phyloP scores from a whole-genome alignment of 2,329 filamentous ascomycete genomes.

The Fusarium luffae region DNA sequence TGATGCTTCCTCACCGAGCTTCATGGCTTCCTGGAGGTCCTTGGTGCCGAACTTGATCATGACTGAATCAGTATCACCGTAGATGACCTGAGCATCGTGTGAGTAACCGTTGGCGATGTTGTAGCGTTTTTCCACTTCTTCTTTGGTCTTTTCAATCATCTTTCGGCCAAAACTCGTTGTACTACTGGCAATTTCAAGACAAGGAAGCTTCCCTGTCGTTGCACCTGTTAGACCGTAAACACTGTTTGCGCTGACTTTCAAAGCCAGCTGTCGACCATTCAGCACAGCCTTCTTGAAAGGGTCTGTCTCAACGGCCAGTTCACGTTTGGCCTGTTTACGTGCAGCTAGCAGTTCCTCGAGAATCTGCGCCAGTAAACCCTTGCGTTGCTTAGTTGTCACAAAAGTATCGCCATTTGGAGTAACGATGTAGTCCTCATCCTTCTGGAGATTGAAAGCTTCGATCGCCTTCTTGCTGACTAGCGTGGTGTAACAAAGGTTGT shows the following conservation, averaged over 20 bases:
- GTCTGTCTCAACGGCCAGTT: slow-evolving; percentile 88
- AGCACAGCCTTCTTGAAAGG: slow-evolving; percentile 98
- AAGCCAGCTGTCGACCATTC: slow-evolving; percentile 93
- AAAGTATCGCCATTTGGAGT: slow-evolving; percentile 96
- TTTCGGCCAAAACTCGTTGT: slow-evolving; percentile 97
- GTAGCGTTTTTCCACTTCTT: slow-evolving; percentile 92
- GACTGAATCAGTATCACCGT: slow-evolving; percentile 98
- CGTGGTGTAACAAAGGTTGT: slow-evolving; percentile 98
- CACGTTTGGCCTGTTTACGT: slow-evolving; percentile 93
- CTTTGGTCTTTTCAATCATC: slow-evolving; percentile 98
- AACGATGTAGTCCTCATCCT: slow-evolving; percentile 95
- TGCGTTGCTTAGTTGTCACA: slow-evolving; percentile 86
- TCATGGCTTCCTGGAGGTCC: slow-evolving; percentile 90
- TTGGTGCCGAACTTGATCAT: slow-evolving; percentile 98
- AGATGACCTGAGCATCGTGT: slow-evolving; percentile 96
- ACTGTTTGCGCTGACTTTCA: slow-evolving; percentile 97
- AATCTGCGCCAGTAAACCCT: slow-evolving; percentile 94
- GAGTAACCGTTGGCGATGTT: slow-evolving; percentile 93
- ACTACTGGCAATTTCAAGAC: slow-evolving; percentile 93
- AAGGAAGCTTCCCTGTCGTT: slow-evolving; percentile 94
- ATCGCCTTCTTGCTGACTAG: slow-evolving; percentile 78
- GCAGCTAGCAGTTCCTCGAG: slow-evolving; percentile 91
- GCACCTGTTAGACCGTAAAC: slow-evolving; percentile 98
- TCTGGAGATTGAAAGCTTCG: slow-evolving; percentile 79
- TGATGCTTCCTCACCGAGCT: slow-evolving; percentile 91